Base-by-base conservation (phyloP, 2,329 filamentous ascomycete species). In the Fusarium cicatricum region DNA sequence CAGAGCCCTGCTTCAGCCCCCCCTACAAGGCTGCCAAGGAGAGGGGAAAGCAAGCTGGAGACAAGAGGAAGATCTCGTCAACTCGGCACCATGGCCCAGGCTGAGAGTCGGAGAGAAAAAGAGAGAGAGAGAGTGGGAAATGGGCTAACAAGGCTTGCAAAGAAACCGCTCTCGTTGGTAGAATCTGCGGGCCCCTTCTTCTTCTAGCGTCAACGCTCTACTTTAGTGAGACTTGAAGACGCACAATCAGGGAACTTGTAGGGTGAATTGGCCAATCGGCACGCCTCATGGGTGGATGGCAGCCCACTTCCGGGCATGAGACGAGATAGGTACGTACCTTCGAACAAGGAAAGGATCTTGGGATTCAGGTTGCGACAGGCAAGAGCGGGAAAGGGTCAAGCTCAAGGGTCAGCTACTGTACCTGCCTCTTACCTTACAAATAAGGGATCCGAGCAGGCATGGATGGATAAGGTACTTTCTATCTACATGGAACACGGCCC, bases 11-110 rank as follows among this genome's bases (percentile, higher is more conserved):
- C 39, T 60, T 53, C 44, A 50, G 37, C 53, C 46, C 52, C 39
- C 34, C 28, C 42, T 60, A 59, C 50, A 63, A 60, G 59, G 58
- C 58, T 62, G 50, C 53, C 58, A 37, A 44, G 26, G 15, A 32
- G 29, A 36, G 40, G 23, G 32, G 33, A 14, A 45, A 26, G 23
- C 12, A 37, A n/a, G 10, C 5, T 7, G n/a, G 34, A 32, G 29
- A 36, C 40, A 16, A 16, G 29, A 16, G 26, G 41, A 29, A 31
- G 37, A 39, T 44, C 43, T 43, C 17, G 39, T 34, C 37, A 28
- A 38, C 11, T 38, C 34, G 16, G 34, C 34, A 38, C 11, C 11
- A 29, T 33, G 17, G 39, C 47, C 23, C 42, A 43, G 26, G 39
- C 39, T 37, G 32, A 32, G 26, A n/a, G n/a, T n/a, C n/a, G n/a